phyloP scores from a whole-genome alignment of 148 eudicot genomes.

The Cornus suecica region DNA sequence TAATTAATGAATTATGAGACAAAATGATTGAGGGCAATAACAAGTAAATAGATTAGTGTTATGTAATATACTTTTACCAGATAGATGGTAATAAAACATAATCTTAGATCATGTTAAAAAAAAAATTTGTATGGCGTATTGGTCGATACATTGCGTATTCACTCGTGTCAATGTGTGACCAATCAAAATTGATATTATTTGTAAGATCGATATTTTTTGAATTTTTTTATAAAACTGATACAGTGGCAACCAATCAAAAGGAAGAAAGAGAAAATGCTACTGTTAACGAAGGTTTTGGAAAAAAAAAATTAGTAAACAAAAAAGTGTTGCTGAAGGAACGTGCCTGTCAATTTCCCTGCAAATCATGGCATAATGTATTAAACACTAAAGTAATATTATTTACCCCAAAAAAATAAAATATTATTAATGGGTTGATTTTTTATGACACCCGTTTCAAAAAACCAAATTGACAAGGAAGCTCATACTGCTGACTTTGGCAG shows the following conservation, averaged over 20 bases:
- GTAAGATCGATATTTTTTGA: neutral
- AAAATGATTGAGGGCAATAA: too few species aligned
- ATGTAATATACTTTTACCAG: too few species aligned
- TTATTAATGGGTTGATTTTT: neutral
- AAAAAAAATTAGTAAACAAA: neutral
- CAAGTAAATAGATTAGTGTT: too few species aligned
- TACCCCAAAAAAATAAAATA: constrained; percentile 1
- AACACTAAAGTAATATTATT: neutral
- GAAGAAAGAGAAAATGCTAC: neutral
- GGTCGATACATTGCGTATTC: too few species aligned
- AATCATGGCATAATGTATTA: constrained; percentile 6
- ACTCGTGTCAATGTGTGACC: too few species aligned
- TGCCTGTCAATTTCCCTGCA: neutral
- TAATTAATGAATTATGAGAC: too few species aligned
- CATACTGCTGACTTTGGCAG: constrained; percentile 4
- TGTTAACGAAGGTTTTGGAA: constrained; percentile 3
- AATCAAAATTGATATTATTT: too few species aligned
- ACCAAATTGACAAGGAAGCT: neutral
- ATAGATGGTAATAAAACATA: too few species aligned
- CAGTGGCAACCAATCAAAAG: too few species aligned
- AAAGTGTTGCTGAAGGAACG: constrained; percentile 11
- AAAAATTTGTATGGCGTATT: too few species aligned
- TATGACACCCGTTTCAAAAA: neutral
- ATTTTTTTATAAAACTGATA: too few species aligned
- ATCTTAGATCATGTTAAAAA: too few species aligned